Percentiles rank a stretch among this genome's conserved stretches.
phyloP scores from a whole-genome alignment of 2,329 filamentous ascomycete genomes.

The Botryotinia convoluta region DNA sequence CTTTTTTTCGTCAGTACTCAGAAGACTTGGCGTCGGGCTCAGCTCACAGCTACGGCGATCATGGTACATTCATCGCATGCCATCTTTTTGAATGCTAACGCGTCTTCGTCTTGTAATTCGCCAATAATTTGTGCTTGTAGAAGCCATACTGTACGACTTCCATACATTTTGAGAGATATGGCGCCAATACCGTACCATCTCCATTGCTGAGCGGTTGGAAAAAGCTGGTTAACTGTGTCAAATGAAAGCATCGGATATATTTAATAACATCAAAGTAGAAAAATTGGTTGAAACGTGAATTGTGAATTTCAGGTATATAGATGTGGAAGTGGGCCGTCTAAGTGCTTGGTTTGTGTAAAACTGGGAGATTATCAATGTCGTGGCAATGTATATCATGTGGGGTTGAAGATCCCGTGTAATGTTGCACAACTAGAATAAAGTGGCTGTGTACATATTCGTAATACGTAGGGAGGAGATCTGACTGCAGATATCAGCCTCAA shows the following conservation, averaged over 20 bases:
- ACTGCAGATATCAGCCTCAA: neutral
- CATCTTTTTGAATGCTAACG: neutral
- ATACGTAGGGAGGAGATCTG: neutral
- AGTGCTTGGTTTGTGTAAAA: neutral
- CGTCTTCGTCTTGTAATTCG: neutral
- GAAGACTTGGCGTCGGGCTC: neutral
- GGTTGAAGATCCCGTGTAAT: neutral
- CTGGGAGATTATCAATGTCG: neutral
- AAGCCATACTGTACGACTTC: neutral
- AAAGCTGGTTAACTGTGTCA: neutral
- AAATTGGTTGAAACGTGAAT: accelerated
- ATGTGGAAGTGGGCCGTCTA: neutral
- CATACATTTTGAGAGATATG: neutral
- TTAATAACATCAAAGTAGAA: no score
- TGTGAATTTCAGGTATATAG: neutral
- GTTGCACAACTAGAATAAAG: neutral
- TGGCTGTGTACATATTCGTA: neutral
- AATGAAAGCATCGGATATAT: neutral
- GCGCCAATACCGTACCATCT: neutral
- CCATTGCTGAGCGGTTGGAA: neutral
- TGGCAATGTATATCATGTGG: neutral
- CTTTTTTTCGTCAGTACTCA: neutral
- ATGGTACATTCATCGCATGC: conserved; percentile 9
- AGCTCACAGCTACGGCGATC: conserved; percentile 1
- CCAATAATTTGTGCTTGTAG: neutral